Conservation (phyloP, 306 rosid species). For the Cucurbita moschata region DNA sequence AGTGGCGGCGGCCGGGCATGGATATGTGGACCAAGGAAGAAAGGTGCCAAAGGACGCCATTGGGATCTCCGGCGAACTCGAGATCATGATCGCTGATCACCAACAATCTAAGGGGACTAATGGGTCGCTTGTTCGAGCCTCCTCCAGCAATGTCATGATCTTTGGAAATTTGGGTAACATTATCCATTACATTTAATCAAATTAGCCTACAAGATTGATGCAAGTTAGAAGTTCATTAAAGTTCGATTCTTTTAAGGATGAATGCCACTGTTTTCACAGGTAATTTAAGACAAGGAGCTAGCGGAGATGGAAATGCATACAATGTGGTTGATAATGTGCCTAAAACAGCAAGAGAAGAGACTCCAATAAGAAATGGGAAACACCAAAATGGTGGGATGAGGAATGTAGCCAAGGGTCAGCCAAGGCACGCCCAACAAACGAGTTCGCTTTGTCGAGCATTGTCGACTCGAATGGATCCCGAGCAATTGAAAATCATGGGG, state of each 20-base stretch:
- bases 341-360: conserved; percentile 23
- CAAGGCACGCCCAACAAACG: conserved; percentile 11
- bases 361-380: conserved; percentile 1
- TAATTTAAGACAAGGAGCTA: conserved; percentile 40
- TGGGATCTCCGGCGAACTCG: conserved; percentile 82
- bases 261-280: neutral
- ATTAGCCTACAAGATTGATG: too few relatives aligned
- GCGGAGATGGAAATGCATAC: conserved; percentile 10
- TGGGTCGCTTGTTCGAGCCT: conserved; percentile 51
- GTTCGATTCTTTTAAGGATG: neutral
- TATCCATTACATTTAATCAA: too few relatives aligned
- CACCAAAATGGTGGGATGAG: conserved; percentile 8
- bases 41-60: conserved; percentile 54
- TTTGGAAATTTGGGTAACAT: conserved; percentile 41
- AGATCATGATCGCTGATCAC: conserved; percentile 53
- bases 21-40: conserved; percentile 47
- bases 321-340: conserved; percentile 24
- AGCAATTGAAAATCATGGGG: conserved; percentile 71
- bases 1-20: conserved; percentile 5
- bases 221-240: neutral
- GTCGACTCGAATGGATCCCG: conserved; percentile 87
- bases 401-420: conserved; percentile 1
- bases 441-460: conserved; percentile 52
- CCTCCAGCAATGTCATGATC: conserved; percentile 76
- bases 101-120: conserved; percentile 36